These are phyloP conservation scores for Cicer bijugum DNA, from an alignment of 306 rosid species.

Conservation along the genomic window DNA sequence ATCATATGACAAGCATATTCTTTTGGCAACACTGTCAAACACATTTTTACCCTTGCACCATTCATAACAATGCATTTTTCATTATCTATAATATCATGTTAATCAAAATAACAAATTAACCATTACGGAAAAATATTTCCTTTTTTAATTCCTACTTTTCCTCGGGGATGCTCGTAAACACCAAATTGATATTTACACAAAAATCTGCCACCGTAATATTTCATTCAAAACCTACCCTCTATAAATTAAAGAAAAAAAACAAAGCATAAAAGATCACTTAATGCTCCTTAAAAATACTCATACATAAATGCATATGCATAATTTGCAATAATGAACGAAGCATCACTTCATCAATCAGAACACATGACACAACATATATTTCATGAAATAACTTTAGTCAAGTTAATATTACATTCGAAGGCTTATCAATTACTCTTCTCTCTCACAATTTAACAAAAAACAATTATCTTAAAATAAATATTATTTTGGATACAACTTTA, in stretches of 20 bases:
- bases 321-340: constrained; percentile 25
- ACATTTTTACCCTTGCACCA: background rate
- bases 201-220: constrained; percentile 10
- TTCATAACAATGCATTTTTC: background rate
- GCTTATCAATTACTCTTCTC: background rate
- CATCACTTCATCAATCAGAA: constrained; percentile 32
- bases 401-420: constrained; percentile 1
- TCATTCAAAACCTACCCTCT: constrained; percentile 35
- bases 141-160: constrained; percentile 9
- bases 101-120: constrained; percentile 23
- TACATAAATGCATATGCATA: constrained; percentile 38
- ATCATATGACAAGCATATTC: background rate
- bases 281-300: constrained; percentile 27
- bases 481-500: too few species aligned
- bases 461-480: too few species aligned
- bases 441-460: too few species aligned
- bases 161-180: background rate
- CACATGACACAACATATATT: constrained; percentile 23
- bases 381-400: constrained; percentile 28
- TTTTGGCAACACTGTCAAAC: background rate
- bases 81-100: background rate
- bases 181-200: constrained; percentile 13
- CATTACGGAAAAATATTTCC: background rate
- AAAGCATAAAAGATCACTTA: constrained; percentile 43
- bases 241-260: constrained; percentile 23